Evolutionary conservation across 345 rosid species (phyloP).

Genomic region (Eucalyptus caleyi): DNA sequence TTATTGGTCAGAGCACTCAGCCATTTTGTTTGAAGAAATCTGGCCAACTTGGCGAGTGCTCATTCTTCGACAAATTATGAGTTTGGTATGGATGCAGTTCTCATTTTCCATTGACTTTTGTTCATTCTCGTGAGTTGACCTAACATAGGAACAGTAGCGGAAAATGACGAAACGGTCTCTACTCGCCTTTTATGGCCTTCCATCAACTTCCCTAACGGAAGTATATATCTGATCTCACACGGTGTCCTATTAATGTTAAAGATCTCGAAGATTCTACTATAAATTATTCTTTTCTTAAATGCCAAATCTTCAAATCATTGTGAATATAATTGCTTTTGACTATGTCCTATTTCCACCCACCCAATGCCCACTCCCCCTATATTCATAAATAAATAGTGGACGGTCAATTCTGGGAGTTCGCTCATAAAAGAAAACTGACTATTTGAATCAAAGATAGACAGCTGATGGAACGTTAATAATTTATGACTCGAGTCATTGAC

Average conservation of each 20-base stretch:
- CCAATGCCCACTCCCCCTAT: not conserved
- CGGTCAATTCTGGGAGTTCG: not conserved
- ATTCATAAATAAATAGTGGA: not conserved
- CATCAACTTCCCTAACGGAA: not conserved
- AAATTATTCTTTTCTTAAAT: not conserved
- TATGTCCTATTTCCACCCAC: not conserved
- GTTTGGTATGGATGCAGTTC: not conserved
- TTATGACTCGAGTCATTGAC: not conserved
- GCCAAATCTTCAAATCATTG: not conserved
- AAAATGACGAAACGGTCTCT: not conserved
- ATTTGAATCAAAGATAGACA: not conserved
- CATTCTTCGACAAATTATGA: not conserved
- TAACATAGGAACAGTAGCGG: not conserved
- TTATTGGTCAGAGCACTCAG: not conserved
- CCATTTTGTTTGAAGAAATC: not conserved
- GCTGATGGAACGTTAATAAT: not conserved
- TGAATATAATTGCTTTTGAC: not conserved
- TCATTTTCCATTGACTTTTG: not conserved
- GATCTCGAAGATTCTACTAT: not conserved
- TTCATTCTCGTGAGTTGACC: not conserved
- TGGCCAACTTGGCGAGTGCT: not conserved
- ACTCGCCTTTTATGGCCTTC: not conserved
- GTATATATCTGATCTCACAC: not conserved
- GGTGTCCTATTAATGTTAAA: not conserved
- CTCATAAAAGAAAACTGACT: not conserved